Evolutionary conservation across 768 basidiomycete genomes (phyloP).

Genomic region (Trametes maxima): DNA sequence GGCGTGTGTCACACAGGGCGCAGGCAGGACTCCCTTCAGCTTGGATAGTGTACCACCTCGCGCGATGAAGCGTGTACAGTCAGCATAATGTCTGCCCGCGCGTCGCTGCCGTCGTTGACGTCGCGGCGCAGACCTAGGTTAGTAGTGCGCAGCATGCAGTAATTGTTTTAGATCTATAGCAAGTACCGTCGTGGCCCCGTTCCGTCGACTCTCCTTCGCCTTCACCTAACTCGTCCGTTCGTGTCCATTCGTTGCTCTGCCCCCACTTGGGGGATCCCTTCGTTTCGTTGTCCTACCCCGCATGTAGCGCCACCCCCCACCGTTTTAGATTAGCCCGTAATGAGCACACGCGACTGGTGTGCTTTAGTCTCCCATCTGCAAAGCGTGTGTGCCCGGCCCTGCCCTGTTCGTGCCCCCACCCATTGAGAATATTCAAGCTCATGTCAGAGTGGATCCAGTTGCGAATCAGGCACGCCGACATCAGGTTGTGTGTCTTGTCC

Average conservation of each 20-base stretch:
- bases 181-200: slow-evolving; percentile 1
- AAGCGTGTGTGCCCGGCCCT: too few relatives aligned
- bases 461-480: slow-evolving; percentile 5
- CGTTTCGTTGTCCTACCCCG: slow-evolving; percentile 4
- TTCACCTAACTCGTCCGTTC: not conserved
- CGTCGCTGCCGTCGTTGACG: not conserved
- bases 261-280: slow-evolving; percentile 1
- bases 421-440: too few relatives aligned
- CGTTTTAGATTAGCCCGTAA: slow-evolving; percentile 4
- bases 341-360: slow-evolving; percentile 1
- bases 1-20: too few relatives aligned
- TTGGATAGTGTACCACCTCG: slow-evolving; percentile 14
- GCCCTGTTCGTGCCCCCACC: too few relatives aligned
- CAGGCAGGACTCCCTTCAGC: not conserved
- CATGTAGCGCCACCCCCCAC: slow-evolving; percentile 9
- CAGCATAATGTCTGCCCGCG: slow-evolving; percentile 2
- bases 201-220: not conserved
- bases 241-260: not conserved
- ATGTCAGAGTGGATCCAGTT: not conserved
- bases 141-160: slow-evolving; percentile 8
- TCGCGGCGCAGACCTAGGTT: not conserved
- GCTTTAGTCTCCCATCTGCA: not conserved
- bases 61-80: slow-evolving; percentile 12
- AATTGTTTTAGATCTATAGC: slow-evolving; percentile 3
- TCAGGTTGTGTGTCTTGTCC: not conserved